These are phyloP conservation scores for Ceratobasidium papillatum DNA, from an alignment of 1,284 basidiomycete genomes.

Conservation along the genomic window DNA sequence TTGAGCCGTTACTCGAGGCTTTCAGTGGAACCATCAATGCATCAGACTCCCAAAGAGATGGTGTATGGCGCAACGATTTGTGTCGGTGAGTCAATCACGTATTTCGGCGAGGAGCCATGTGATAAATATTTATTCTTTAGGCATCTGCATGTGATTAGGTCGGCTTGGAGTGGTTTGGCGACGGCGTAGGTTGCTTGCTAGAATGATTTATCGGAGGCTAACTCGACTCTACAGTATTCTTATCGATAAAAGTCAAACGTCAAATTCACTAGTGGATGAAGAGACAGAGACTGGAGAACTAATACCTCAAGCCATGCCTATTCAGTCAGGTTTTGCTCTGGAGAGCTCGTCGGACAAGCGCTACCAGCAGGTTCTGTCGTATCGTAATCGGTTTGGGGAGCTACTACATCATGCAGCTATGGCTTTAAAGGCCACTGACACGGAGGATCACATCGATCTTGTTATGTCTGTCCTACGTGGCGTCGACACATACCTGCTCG, in stretches of 20 bases:
- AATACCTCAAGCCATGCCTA: constrained; percentile 66
- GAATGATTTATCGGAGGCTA: background rate
- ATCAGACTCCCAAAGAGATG: constrained; percentile 68
- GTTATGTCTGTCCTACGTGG: constrained; percentile 74
- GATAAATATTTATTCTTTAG: constrained; percentile 52
- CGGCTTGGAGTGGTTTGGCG: constrained; percentile 76
- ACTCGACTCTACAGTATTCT: constrained; percentile 1
- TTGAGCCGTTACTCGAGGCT: constrained; percentile 70
- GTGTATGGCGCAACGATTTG: constrained; percentile 88
- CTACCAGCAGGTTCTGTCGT: constrained; percentile 69
- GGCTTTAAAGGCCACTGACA: constrained; percentile 59
- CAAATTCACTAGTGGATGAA: constrained; percentile 12
- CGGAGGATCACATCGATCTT: constrained; percentile 93
- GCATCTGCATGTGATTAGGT: constrained; percentile 68
- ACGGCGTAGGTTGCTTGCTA: constrained; percentile 52
- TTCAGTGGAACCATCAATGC: constrained; percentile 71
- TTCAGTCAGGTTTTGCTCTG: constrained; percentile 79
- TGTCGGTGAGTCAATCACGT: constrained; percentile 72
- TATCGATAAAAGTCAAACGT: constrained; percentile 12
- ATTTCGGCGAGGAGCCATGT: background rate
- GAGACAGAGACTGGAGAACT: constrained; percentile 56
- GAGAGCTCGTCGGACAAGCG: constrained; percentile 78
- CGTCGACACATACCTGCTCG: constrained; percentile 77
- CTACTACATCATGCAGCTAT: constrained; percentile 75
- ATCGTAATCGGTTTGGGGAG: constrained; percentile 74